Conservation (phyloP, 495 filamentous ascomycete species). For the Penicillium riverlandense region DNA sequence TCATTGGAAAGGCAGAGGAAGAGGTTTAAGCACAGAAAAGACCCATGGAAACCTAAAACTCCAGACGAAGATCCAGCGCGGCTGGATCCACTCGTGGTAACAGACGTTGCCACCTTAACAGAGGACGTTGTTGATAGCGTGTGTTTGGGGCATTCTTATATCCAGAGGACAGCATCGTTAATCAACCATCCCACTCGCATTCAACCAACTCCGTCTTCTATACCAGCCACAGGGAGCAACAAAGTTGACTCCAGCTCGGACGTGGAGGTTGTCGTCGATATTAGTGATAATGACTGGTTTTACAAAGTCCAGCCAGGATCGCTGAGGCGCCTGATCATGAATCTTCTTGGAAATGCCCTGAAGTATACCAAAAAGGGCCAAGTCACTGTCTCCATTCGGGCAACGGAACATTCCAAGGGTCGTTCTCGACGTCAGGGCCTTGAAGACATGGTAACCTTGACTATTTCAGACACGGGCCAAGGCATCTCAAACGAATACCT, state of each 20-base stretch:
- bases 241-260: conserved; percentile 37
- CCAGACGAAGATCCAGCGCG: conserved; percentile 26
- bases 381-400: conserved; percentile 53
- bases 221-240: conserved; percentile 4
- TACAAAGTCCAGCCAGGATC: conserved; percentile 67
- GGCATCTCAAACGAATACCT: conserved; percentile 72
- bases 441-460: conserved; percentile 39
- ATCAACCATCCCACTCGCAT: conserved; percentile 17
- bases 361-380: conserved; percentile 67
- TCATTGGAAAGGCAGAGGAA: conserved; percentile 41
- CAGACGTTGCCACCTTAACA: conserved; percentile 19
- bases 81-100: conserved; percentile 37
- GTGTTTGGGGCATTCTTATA: conserved; percentile 5
- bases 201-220: conserved; percentile 3
- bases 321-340: conserved; percentile 69
- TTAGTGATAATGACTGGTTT: conserved; percentile 53
- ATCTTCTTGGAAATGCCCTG: conserved; percentile 74
- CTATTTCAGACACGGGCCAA: conserved; percentile 59
- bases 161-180: conserved; percentile 3
- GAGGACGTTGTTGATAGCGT: conserved; percentile 13
- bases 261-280: conserved; percentile 57
- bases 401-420: conserved; percentile 28
- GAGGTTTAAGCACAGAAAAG: conserved; percentile 26
- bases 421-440: conserved; percentile 25
- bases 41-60: conserved; percentile 21